phyloP scores from a whole-genome alignment of 2,329 filamentous ascomycete species.

The Chaetomiaceae sp. region DNA sequence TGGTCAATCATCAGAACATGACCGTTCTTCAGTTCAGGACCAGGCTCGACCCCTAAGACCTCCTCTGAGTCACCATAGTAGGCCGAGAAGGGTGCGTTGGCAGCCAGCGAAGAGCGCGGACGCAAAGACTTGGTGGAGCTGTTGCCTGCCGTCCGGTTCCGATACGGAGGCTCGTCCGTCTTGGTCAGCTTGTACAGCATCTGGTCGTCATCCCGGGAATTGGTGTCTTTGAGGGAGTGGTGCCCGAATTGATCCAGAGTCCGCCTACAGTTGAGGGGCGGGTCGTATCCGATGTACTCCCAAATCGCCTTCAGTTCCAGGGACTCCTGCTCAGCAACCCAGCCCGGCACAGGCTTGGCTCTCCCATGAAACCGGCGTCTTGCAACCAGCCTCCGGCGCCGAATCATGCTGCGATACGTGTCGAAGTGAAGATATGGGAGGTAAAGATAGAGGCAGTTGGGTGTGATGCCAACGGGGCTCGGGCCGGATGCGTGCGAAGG shows the following conservation, averaged over 20 bases:
- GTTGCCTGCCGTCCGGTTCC: background rate
- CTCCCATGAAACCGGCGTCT: constrained; percentile 48
- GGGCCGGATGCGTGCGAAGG: constrained; percentile 14
- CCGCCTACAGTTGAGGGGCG: constrained; percentile 54
- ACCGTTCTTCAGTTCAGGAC: constrained; percentile 33
- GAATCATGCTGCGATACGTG: constrained; percentile 52
- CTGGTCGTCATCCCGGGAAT: constrained; percentile 57
- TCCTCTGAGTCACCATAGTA: constrained; percentile 26
- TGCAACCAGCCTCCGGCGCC: constrained; percentile 49
- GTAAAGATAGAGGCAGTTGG: constrained; percentile 43
- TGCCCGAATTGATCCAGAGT: constrained; percentile 61
- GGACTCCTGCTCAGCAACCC: constrained; percentile 48
- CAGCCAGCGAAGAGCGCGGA: constrained; percentile 7
- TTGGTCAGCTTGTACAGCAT: constrained; percentile 63
- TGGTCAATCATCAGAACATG: constrained; percentile 64
- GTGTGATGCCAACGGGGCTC: constrained; percentile 3
- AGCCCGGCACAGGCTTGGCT: constrained; percentile 48
- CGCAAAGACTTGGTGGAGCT: background rate
- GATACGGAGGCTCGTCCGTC: constrained; percentile 27
- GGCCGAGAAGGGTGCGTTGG: background rate
- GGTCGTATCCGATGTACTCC: constrained; percentile 56
- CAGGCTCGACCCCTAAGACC: constrained; percentile 26
- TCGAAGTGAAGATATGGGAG: constrained; percentile 60
- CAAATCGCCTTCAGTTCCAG: constrained; percentile 56
- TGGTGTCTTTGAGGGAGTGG: constrained; percentile 53